Percentiles rank a stretch among this genome's conserved stretches.
These are phyloP conservation scores for Paraphysoderma sedebokerense DNA, from an alignment of 371 early-diverging fungal species.

Conservation along the genomic window DNA sequence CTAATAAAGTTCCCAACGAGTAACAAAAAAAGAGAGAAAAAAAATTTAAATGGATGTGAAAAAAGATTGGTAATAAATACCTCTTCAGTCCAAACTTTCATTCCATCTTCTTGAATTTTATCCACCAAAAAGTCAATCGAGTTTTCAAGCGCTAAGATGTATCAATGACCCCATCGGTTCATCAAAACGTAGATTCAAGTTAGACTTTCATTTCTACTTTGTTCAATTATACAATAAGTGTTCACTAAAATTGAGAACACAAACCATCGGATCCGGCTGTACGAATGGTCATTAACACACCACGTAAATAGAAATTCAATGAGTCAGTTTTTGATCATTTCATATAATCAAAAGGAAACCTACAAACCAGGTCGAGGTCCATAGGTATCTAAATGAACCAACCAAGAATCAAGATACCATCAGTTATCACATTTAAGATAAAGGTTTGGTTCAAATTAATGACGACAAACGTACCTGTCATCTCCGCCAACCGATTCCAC, in stretches of 20 bases:
- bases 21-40: not conserved
- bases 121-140: constrained; percentile 30
- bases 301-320: not conserved
- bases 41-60: not conserved
- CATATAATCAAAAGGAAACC: not conserved
- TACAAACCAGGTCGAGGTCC: constrained; percentile 17
- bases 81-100: constrained; percentile 26
- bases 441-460: not conserved
- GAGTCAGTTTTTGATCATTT: not conserved
- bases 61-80: constrained; percentile 9
- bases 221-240: no score
- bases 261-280: no score
- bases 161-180: no score
- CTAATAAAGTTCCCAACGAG: no score
- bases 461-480: constrained; percentile 12
- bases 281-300: no score
- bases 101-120: constrained; percentile 13
- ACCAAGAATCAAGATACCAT: not conserved
- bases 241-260: no score
- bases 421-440: not conserved
- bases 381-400: constrained; percentile 15
- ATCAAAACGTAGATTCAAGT: no score
- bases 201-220: no score
- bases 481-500: constrained; percentile 38
- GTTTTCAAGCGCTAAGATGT: not conserved